phyloP scores from a whole-genome alignment of 2,329 filamentous ascomycete species.

The Aureobasidium sp. region DNA sequence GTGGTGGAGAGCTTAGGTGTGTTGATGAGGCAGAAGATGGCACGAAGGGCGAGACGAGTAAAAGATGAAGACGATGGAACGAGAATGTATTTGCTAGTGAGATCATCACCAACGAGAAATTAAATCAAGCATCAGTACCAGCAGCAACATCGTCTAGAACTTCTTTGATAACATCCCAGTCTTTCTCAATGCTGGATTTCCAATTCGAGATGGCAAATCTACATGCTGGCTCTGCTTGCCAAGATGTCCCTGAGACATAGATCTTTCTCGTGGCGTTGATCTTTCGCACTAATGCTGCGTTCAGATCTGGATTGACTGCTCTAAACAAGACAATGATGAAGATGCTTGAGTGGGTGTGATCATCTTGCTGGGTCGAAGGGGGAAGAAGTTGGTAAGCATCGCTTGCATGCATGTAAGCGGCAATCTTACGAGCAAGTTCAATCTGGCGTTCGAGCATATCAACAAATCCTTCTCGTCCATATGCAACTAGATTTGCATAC shows the following conservation, averaged over 20 bases:
- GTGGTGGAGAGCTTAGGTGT: conserved; percentile 8
- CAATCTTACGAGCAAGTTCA: conserved; percentile 58
- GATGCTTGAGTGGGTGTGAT: conserved; percentile 35
- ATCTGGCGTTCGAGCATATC: conserved; percentile 66
- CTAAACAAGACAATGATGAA: conserved; percentile 72
- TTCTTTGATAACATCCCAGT: conserved; percentile 54
- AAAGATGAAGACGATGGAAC: neutral
- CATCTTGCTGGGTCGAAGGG: conserved; percentile 22
- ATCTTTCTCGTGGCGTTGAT: conserved; percentile 69
- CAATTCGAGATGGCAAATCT: conserved; percentile 81
- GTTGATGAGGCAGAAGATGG: neutral
- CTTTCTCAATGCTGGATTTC: conserved; percentile 61
- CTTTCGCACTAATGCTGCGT: conserved; percentile 54
- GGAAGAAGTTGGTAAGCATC: conserved; percentile 61
- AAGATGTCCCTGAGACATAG: conserved; percentile 75
- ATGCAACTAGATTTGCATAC: conserved; percentile 68
- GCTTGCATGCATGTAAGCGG: conserved; percentile 52
- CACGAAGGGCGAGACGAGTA: neutral
- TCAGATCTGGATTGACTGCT: conserved; percentile 56
- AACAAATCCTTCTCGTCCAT: conserved; percentile 61
- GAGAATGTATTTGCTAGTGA: neutral
- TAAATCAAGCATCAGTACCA: no score
- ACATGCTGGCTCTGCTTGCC: conserved; percentile 64
- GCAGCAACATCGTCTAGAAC: conserved; percentile 41
- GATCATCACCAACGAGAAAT: no score